A percentile compares a stretch with the other conserved stretches of the same genome.
These are phyloP conservation scores for Fusarium sp. DNA, from an alignment of 2,329 filamentous ascomycete genomes.

Conservation along the genomic window DNA sequence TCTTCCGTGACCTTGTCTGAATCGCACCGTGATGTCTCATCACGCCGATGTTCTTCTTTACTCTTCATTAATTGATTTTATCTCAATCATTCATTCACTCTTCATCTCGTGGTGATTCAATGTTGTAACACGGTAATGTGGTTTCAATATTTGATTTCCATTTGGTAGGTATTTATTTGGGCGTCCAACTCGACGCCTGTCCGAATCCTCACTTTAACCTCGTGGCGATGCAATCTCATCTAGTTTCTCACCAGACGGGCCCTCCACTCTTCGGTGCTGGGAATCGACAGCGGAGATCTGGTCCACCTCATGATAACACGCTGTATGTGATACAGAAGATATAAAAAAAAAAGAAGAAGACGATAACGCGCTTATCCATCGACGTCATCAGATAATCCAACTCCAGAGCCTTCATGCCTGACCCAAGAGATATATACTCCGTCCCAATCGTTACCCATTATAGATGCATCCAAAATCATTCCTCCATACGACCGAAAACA, in stretches of 20 bases:
- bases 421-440: constrained; percentile 48
- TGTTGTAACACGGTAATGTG: constrained; percentile 16
- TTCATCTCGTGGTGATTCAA: constrained; percentile 15
- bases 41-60: constrained; percentile 9
- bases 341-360: constrained; percentile 57
- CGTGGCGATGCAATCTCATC: constrained; percentile 65
- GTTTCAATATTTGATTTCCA: constrained; percentile 47
- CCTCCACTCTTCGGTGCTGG: constrained; percentile 77
- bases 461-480: constrained; percentile 62
- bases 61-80: constrained; percentile 1
- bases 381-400: constrained; percentile 51
- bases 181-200: constrained; percentile 72
- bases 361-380: constrained; percentile 53
- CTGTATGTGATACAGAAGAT: constrained; percentile 63
- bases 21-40: constrained; percentile 14
- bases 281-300: constrained; percentile 69
- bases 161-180: constrained; percentile 54
- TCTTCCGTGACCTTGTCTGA: constrained; percentile 21
- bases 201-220: constrained; percentile 77
- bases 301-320: constrained; percentile 61
- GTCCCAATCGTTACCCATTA: constrained; percentile 43
- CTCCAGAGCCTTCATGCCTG: constrained; percentile 49
- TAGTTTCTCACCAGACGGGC: constrained; percentile 49
- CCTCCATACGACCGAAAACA: constrained; percentile 96
- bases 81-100: background rate